These are phyloP conservation scores for Kodamaea derodonti DNA, from an alignment of 1,139 yeast genomes.

Conservation along the genomic window DNA sequence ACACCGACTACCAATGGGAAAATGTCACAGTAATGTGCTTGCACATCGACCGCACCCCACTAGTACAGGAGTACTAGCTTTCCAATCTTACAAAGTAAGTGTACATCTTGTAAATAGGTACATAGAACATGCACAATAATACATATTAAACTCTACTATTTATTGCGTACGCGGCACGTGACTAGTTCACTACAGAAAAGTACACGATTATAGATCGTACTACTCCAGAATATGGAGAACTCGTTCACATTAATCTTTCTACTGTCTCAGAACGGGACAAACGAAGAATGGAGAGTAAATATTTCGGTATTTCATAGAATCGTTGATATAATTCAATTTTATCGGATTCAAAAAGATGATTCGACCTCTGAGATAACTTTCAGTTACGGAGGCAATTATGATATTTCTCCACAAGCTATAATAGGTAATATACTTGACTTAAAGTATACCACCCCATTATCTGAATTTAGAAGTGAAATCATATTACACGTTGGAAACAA, in stretches of 20 bases:
- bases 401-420: constrained; percentile 1
- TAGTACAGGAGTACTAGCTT: too few species aligned
- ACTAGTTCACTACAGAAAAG: too few species aligned
- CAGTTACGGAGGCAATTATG: constrained; percentile 1
- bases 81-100: too few species aligned
- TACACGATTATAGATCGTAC: not conserved
- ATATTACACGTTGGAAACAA: not conserved
- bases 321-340: constrained; percentile 4
- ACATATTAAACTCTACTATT: too few species aligned
- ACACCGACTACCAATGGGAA: too few species aligned
- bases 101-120: too few species aligned
- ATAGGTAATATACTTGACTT: constrained; percentile 2
- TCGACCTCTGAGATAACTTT: constrained; percentile 2
- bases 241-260: constrained; percentile 20
- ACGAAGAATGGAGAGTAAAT: constrained; percentile 10
- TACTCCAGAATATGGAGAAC: constrained; percentile 17
- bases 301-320: constrained; percentile 6
- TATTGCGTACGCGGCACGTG: too few species aligned
- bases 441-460: not conserved
- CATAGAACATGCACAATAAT: too few species aligned
- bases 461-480: constrained; percentile 1
- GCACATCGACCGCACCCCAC: too few species aligned
- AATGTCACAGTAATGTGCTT: too few species aligned
- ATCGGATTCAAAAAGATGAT: constrained; percentile 5
- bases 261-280: constrained; percentile 12